A percentile compares a stretch with the other conserved stretches of the same genome.
These are phyloP conservation scores for Taxillus chinensis DNA, from an alignment of 164 flowering plant genomes.

Conservation along the genomic window DNA sequence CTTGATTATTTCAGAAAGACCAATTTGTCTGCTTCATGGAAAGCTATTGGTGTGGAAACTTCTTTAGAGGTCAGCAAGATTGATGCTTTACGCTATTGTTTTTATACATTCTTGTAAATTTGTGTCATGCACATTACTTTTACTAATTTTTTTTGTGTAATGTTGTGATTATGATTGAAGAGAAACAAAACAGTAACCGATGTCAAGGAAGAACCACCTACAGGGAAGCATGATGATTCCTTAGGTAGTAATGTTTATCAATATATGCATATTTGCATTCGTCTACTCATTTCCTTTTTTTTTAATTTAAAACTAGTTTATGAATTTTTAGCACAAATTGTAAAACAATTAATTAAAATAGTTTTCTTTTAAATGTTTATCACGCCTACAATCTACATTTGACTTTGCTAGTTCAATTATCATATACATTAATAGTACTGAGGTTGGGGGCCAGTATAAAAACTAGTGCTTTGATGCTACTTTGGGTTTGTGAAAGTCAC, in stretches of 20 bases:
- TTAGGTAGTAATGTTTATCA: constrained; percentile 17
- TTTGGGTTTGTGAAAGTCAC: too few species aligned
- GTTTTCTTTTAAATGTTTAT: too few species aligned
- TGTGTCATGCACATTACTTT: background rate
- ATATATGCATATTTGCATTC: background rate
- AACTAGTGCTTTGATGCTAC: too few species aligned
- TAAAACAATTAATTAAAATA: too few species aligned
- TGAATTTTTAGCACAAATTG: too few species aligned
- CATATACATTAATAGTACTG: too few species aligned
- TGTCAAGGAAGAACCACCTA: constrained; percentile 19
- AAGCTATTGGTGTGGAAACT: constrained; percentile 36
- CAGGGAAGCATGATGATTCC: constrained; percentile 17
- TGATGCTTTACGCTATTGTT: too few species aligned
- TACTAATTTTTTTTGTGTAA: constrained; percentile 6
- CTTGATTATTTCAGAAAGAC: constrained; percentile 56
- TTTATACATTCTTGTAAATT: too few species aligned
- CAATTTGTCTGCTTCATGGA: constrained; percentile 76
- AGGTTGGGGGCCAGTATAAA: too few species aligned
- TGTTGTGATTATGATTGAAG: constrained; percentile 17
- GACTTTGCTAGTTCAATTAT: too few species aligned
- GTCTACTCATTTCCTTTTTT: background rate
- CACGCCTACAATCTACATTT: too few species aligned
- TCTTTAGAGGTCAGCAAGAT: constrained; percentile 31
- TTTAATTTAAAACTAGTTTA: background rate
- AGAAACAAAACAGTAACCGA: constrained; percentile 21